phyloP scores from a whole-genome alignment of 257 asterid genomes.

The Lavandula angustifolia region DNA sequence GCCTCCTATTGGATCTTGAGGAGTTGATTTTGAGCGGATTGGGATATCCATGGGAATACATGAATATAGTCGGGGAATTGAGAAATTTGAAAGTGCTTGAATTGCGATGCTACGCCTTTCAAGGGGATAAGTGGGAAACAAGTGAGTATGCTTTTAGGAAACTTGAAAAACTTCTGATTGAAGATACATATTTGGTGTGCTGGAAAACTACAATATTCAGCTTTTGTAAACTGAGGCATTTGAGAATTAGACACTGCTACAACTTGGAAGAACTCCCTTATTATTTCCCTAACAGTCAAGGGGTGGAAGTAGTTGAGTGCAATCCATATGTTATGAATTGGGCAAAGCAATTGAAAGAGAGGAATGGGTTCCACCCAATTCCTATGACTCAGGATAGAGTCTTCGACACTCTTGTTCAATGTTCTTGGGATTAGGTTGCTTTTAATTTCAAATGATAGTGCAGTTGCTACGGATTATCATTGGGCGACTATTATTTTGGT shows the following conservation, averaged over 20 bases:
- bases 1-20: background rate
- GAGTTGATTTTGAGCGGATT: background rate
- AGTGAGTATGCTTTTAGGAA: background rate
- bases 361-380: background rate
- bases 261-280: background rate
- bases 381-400: background rate
- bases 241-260: background rate
- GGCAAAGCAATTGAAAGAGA: background rate
- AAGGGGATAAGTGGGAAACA: background rate
- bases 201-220: background rate
- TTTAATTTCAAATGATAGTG: background rate
- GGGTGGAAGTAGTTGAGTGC: background rate
- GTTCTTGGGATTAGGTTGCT: background rate
- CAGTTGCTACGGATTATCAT: too few relatives aligned
- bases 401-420: background rate
- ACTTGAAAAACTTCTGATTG: background rate
- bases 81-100: background rate
- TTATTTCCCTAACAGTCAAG: background rate
- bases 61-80: background rate
- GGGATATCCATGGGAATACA: conserved; percentile 1
- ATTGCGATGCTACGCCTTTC: background rate
- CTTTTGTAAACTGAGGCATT: background rate
- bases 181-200: background rate
- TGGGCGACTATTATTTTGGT: too few relatives aligned
- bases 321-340: too few relatives aligned